Evolutionary conservation across 495 filamentous ascomycete species (phyloP).

Genomic region (Elasticomyces elasticus): DNA sequence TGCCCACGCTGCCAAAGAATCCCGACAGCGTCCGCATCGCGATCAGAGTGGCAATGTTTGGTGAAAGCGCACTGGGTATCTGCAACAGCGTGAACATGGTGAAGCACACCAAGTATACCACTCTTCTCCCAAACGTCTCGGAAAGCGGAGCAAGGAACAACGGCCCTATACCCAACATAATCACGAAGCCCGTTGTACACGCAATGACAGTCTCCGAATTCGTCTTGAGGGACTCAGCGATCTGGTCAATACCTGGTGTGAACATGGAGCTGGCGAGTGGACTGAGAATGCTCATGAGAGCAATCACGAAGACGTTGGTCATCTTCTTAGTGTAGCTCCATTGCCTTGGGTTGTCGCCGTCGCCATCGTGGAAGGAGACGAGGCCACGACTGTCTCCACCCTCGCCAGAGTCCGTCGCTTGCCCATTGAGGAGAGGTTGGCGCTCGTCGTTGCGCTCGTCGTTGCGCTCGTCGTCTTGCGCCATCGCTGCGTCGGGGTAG

Average conservation of each 20-base stretch:
- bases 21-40: conserved; percentile 32
- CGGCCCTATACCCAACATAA: conserved; percentile 27
- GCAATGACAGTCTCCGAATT: conserved; percentile 26
- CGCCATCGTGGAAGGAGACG: conserved; percentile 32
- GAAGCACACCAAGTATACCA: conserved; percentile 24
- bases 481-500: background rate
- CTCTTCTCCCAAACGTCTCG: conserved; percentile 25
- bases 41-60: conserved; percentile 24
- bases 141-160: conserved; percentile 23
- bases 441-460: conserved; percentile 9
- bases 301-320: conserved; percentile 34
- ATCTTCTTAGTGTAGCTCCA: conserved; percentile 33
- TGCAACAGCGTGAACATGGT: conserved; percentile 29
- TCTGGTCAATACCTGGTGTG: conserved; percentile 35
- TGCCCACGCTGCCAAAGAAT: conserved; percentile 29
- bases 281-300: conserved; percentile 35
- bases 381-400: conserved; percentile 22
- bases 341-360: conserved; percentile 31
- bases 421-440: conserved; percentile 11
- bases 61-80: conserved; percentile 22
- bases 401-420: conserved; percentile 16
- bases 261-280: conserved; percentile 37
- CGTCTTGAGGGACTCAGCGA: conserved; percentile 30
- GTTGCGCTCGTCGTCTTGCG: conserved; percentile 4
- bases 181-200: conserved; percentile 25